Conservation (phyloP, 2,329 filamentous ascomycete genomes). For the Fusarium oligoseptatum region DNA sequence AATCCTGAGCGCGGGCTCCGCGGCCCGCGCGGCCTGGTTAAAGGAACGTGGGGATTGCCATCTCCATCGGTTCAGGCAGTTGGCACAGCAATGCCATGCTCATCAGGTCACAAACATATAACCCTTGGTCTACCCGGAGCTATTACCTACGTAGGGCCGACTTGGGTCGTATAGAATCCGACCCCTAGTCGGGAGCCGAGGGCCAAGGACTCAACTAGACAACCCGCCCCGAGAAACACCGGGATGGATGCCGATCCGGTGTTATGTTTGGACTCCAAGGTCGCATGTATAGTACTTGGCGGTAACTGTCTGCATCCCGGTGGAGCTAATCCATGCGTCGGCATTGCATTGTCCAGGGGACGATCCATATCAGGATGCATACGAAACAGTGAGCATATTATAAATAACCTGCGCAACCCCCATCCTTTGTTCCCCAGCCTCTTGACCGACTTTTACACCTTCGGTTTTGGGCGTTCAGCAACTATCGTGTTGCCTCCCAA, state of each 20-base stretch:
- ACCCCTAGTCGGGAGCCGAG: not conserved
- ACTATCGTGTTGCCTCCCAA: not conserved
- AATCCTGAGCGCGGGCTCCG: not conserved
- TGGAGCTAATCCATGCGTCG: not conserved
- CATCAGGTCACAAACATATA: not conserved
- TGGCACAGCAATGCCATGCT: not conserved
- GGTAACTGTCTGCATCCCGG: not conserved
- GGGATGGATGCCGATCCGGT: not conserved
- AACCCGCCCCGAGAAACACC: not conserved
- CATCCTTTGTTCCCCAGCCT: not conserved
- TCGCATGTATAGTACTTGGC: not conserved
- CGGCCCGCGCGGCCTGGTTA: not conserved
- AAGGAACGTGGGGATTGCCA: not conserved
- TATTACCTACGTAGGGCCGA: not conserved
- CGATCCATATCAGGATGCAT: not conserved
- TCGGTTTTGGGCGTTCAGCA: too few species aligned
- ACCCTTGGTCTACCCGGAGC: not conserved
- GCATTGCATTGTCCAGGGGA: not conserved
- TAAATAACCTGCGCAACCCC: not conserved
- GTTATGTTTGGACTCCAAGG: not conserved
- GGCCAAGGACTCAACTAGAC: not conserved
- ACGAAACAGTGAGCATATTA: not conserved
- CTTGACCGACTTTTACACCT: not conserved
- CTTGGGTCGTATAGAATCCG: not conserved
- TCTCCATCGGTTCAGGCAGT: not conserved